These are phyloP conservation scores for Ophiosphaerella herpotricha DNA, from an alignment of 2,329 filamentous ascomycete species.

Conservation along the genomic window DNA sequence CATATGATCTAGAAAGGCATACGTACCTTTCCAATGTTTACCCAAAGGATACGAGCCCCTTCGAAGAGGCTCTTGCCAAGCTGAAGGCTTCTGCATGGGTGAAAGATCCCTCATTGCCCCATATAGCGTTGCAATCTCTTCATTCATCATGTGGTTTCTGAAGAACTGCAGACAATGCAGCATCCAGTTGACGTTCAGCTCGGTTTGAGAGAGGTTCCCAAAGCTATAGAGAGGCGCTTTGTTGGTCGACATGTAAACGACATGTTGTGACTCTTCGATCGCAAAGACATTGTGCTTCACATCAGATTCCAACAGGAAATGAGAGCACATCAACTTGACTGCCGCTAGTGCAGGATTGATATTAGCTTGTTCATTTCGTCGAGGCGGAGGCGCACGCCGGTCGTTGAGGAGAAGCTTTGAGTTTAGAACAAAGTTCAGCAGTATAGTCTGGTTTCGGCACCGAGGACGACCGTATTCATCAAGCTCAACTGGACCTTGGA, in stretches of 20 bases:
- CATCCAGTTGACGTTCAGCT: slow-evolving; percentile 53
- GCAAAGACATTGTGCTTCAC: slow-evolving; percentile 29
- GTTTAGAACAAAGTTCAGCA: slow-evolving; percentile 38
- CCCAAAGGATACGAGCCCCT: slow-evolving; percentile 45
- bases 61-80: slow-evolving; percentile 47
- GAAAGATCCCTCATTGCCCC: slow-evolving; percentile 44
- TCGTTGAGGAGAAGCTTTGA: slow-evolving; percentile 34
- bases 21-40: slow-evolving; percentile 57
- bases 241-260: slow-evolving; percentile 48
- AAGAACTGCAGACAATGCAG: slow-evolving; percentile 59
- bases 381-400: slow-evolving; percentile 21
- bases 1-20: slow-evolving; percentile 45
- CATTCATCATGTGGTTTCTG: slow-evolving; percentile 53
- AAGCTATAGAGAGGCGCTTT: slow-evolving; percentile 50
- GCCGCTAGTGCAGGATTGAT: slow-evolving; percentile 28
- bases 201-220: slow-evolving; percentile 23
- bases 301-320: slow-evolving; percentile 33
- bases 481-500: slow-evolving; percentile 21
- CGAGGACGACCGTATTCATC: slow-evolving; percentile 26
- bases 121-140: slow-evolving; percentile 45
- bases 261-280: slow-evolving; percentile 53
- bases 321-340: slow-evolving; percentile 40
- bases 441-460: slow-evolving; percentile 41
- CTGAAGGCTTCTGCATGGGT: slow-evolving; percentile 46
- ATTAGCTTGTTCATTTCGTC: slow-evolving; percentile 3